Conservation (phyloP, 768 basidiomycete species). For the Suillus weaverae region DNA sequence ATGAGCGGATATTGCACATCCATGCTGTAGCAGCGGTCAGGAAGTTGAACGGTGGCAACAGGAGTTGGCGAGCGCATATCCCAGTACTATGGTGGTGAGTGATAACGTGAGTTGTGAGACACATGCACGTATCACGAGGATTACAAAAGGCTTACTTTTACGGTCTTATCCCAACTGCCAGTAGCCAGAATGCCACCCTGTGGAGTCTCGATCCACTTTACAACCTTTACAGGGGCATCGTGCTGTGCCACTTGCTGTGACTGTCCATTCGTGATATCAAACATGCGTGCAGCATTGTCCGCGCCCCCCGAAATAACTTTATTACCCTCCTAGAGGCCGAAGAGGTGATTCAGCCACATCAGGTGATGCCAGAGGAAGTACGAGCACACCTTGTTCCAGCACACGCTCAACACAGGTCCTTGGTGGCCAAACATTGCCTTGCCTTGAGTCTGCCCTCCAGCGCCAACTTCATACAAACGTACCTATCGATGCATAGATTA, state of each 20-base stretch:
- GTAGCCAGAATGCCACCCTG: conserved; percentile 80
- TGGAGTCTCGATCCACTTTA: conserved; percentile 78
- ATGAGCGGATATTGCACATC: conserved; percentile 80
- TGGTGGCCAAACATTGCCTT: conserved; percentile 92
- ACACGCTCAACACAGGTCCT: conserved; percentile 83
- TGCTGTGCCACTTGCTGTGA: conserved; percentile 84
- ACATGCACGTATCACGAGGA: conserved; percentile 1
- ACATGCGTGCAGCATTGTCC: conserved; percentile 94
- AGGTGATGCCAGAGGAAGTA: background rate
- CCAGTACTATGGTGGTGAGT: conserved; percentile 72
- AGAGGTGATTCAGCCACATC: background rate
- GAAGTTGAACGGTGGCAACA: conserved; percentile 76
- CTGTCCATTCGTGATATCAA: conserved; percentile 83
- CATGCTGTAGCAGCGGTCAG: conserved; percentile 88
- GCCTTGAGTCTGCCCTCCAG: conserved; percentile 77
- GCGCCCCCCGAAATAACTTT: conserved; percentile 92
- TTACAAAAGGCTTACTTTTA: conserved; percentile 60
- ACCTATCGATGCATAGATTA: conserved; percentile 53
- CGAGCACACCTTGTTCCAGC: conserved; percentile 82
- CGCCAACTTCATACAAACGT: conserved; percentile 86
- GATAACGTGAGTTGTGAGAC: background rate
- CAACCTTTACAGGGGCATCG: conserved; percentile 83
- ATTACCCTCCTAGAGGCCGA: conserved; percentile 69
- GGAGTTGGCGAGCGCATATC: conserved; percentile 78
- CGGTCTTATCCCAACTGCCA: conserved; percentile 97